Evolutionary conservation across 306 rosid genomes (phyloP).

Genomic region (Inga oerstediana): DNA sequence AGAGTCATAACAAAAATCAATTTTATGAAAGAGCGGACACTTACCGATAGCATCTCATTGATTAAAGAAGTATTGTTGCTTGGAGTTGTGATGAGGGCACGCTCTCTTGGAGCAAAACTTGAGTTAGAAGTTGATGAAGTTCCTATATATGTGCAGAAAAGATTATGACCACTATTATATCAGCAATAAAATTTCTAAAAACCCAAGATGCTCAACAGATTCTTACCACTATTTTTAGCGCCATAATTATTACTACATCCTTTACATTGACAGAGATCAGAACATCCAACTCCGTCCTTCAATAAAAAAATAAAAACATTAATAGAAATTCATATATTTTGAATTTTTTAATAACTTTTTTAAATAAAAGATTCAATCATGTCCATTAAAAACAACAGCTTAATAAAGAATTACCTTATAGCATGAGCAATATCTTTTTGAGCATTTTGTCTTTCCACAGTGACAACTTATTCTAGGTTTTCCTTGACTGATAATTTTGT

Average conservation of each 20-base stretch:
- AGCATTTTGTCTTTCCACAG: too few species aligned
- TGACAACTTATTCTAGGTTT: too few species aligned
- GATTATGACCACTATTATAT: too few species aligned
- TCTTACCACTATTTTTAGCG: background rate
- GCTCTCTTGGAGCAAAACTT: slow-evolving; percentile 68
- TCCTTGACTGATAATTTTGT: too few species aligned
- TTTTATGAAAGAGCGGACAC: background rate
- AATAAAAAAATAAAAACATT: too few species aligned
- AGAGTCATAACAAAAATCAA: too few species aligned
- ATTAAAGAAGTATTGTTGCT: slow-evolving; percentile 72
- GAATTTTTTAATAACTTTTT: background rate
- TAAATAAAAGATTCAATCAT: too few species aligned
- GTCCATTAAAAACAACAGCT: too few species aligned
- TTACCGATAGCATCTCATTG: slow-evolving; percentile 90
- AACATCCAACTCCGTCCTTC: background rate
- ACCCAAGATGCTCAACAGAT: background rate
- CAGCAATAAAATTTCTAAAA: too few species aligned
- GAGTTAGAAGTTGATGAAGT: slow-evolving; percentile 59
- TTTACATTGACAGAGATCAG: background rate
- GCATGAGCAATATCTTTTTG: too few species aligned
- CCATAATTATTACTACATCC: background rate
- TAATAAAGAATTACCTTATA: too few species aligned
- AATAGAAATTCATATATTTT: too few species aligned
- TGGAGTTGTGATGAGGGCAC: slow-evolving; percentile 85
- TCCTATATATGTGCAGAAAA: slow-evolving; percentile 23